Conservation (phyloP, 2,329 filamentous ascomycete genomes). For the Atkinsonella texensis region DNA sequence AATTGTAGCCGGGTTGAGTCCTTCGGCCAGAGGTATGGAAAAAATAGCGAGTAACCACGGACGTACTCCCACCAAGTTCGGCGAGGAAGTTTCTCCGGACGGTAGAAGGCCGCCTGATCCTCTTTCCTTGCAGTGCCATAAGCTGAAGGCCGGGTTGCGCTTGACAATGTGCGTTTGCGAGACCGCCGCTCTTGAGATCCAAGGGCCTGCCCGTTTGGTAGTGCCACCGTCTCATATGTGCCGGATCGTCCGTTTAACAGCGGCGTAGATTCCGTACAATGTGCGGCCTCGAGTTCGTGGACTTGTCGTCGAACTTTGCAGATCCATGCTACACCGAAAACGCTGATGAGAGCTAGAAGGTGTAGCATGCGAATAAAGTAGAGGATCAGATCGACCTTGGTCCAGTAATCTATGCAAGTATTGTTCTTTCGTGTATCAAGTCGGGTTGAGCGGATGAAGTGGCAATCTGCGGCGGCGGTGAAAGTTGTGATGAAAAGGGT, state of each 20-base stretch:
- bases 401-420: slow-evolving; percentile 26
- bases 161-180: slow-evolving; percentile 25
- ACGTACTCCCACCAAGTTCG: slow-evolving; percentile 96
- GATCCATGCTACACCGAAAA: slow-evolving; percentile 30
- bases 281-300: slow-evolving; percentile 26
- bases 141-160: slow-evolving; percentile 24
- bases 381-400: slow-evolving; percentile 48
- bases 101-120: slow-evolving; percentile 70
- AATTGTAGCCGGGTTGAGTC: slow-evolving; percentile 63
- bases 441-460: slow-evolving; percentile 39
- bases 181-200: slow-evolving; percentile 15
- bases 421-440: slow-evolving; percentile 15
- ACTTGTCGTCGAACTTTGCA: slow-evolving; percentile 27
- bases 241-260: slow-evolving; percentile 39
- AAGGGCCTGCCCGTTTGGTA: slow-evolving; percentile 16
- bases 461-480: slow-evolving; percentile 53
- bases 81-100: slow-evolving; percentile 72
- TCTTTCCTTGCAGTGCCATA: slow-evolving; percentile 31
- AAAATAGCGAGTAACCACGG: slow-evolving; percentile 83
- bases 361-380: slow-evolving; percentile 58
- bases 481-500: slow-evolving; percentile 59
- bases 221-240: slow-evolving; percentile 24
- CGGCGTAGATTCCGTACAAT: slow-evolving; percentile 47
- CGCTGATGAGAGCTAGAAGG: slow-evolving; percentile 45
- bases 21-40: slow-evolving; percentile 92